Evolutionary conservation across 2,329 filamentous ascomycete species (phyloP), one percentile per base, ranked within the genome.

Genomic region (Fusarium poae): DNA sequence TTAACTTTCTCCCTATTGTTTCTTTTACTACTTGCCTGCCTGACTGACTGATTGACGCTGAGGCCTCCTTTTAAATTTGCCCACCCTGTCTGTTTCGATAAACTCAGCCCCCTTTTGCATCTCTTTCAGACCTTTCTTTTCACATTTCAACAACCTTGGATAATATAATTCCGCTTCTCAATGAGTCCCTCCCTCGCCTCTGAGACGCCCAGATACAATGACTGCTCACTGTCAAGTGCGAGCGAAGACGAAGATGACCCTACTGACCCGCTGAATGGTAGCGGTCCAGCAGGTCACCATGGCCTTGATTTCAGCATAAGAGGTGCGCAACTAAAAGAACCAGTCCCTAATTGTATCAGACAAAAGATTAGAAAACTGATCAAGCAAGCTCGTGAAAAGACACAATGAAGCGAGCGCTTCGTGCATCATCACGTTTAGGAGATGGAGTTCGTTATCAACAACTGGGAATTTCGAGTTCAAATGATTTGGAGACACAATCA

Each of bases 401-500:
- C 32, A 69, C 67, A 25, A 57, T 69, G 65, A 69, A 70, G 39
- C 58, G 67, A 57, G 65, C 72, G 30, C 71, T 73, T 25, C 67
- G 71, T 54, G 58, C 72, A 40, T 67, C 70, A 21, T 70, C 71
- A 21, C 70, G 65, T 52, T 46, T 72, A 48, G 67, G 66, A 30
- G 70, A 72, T 18, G 65, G 72, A 20, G 66, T 73, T 29, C 71
- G 67, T 23, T 70, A 73, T 21, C 69, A 72, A 15, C 69, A 71
- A 44, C 53, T 73, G 23, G 54, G 58, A 27, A 44, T 55, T 27
- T 62, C 70, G n/a, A 62, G 54, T 5, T 60, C 67, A 21, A 63
- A 64, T 54, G 72, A 74, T 25, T n/a, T 74, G 23, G 72, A 74
- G 20, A 74, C 70, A 6, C 72, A 74, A 57, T 53, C 71, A 27